A percentile compares a stretch with the other conserved stretches of the same genome.
phyloP scores from a whole-genome alignment of 768 basidiomycete genomes.

The Tylopilus subfusipes region DNA sequence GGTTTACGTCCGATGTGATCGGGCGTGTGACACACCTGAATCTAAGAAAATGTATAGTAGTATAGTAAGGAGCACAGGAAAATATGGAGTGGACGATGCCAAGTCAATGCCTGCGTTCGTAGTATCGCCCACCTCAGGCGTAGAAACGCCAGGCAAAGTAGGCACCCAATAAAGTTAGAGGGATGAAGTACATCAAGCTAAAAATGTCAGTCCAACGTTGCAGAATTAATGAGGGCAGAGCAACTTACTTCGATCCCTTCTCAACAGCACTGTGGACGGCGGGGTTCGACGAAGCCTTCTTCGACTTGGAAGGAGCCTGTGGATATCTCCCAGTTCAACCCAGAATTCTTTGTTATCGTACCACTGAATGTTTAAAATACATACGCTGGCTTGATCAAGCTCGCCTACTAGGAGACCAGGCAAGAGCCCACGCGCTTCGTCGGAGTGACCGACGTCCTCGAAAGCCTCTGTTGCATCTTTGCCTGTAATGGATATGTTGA shows the following conservation, averaged over 20 bases:
- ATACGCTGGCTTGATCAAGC: conserved; percentile 71
- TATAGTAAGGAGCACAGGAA: conserved; percentile 16
- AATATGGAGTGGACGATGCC: conserved; percentile 7
- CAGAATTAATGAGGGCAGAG: neutral
- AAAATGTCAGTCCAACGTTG: conserved; percentile 3
- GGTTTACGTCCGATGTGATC: neutral
- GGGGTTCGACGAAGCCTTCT: conserved; percentile 43
- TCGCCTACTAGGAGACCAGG: conserved; percentile 77
- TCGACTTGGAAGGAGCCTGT: conserved; percentile 52
- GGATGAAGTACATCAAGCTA: conserved; percentile 81
- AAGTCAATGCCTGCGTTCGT: neutral
- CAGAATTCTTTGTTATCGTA: neutral
- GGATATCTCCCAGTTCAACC: conserved; percentile 1
- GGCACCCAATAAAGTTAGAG: conserved; percentile 71
- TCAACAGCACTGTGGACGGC: conserved; percentile 47
- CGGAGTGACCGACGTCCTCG: conserved; percentile 98
- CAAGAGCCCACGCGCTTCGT: conserved; percentile 89
- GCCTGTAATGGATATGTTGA: conserved; percentile 45
- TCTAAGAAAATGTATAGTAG: conserved; percentile 14
- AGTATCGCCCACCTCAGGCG: conserved; percentile 20
- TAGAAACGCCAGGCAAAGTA: conserved; percentile 90
- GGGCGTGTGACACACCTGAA: neutral
- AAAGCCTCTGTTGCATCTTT: conserved; percentile 98
- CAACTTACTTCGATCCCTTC: conserved; percentile 63
- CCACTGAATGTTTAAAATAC: conserved; percentile 31